A percentile compares a stretch with the other conserved stretches of the same genome.
Conservation (phyloP, 2,329 filamentous ascomycete genomes). For the Helicocarpus griseus region DNA sequence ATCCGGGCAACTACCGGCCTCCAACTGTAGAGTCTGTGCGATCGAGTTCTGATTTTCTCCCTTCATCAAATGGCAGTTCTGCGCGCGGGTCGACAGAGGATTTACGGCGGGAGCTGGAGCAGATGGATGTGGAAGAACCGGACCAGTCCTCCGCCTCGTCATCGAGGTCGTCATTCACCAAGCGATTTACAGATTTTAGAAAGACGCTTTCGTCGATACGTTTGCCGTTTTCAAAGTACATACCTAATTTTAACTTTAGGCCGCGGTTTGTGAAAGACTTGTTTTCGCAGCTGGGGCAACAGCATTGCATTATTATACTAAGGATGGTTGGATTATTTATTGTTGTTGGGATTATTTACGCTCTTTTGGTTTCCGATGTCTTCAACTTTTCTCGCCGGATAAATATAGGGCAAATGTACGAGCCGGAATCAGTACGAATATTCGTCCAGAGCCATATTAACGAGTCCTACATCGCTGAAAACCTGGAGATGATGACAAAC, state of each 20-base stretch:
- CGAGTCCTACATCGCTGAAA: conserved; percentile 57
- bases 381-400: conserved; percentile 60
- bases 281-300: conserved; percentile 32
- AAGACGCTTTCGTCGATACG: conserved; percentile 49
- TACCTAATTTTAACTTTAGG: conserved; percentile 32
- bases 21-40: conserved; percentile 79
- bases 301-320: conserved; percentile 58
- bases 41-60: conserved; percentile 46
- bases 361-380: conserved; percentile 76
- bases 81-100: conserved; percentile 49
- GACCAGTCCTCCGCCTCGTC: conserved; percentile 21
- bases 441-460: conserved; percentile 68
- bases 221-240: conserved; percentile 40
- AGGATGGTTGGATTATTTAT: conserved; percentile 66
- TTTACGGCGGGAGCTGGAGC: conserved; percentile 72
- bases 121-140: conserved; percentile 77
- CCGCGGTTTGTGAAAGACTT: conserved; percentile 27
- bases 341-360: conserved; percentile 68
- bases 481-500: conserved; percentile 65
- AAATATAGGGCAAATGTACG: conserved; percentile 60
- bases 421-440: conserved; percentile 69
- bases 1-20: conserved; percentile 49
- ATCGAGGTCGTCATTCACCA: conserved; percentile 39
- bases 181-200: conserved; percentile 46
- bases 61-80: conserved; percentile 45